phyloP scores from a whole-genome alignment of 306 rosid species.

The Casuarina glauca region DNA sequence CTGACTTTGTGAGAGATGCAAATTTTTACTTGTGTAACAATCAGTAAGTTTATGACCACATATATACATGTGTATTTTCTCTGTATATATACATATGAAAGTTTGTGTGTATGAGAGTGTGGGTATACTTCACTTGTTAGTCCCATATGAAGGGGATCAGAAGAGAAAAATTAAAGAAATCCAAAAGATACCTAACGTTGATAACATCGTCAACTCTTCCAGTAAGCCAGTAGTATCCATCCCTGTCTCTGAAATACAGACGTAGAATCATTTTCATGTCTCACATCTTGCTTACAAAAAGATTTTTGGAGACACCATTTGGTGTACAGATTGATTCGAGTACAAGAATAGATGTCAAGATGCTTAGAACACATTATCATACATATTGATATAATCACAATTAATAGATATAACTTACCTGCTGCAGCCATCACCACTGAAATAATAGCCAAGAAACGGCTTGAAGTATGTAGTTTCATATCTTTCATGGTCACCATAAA shows the following conservation, averaged over 20 bases:
- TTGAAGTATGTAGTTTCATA: slow-evolving; percentile 95
- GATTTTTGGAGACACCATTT: background rate
- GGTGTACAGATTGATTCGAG: background rate
- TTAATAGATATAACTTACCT: slow-evolving; percentile 46
- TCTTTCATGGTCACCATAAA: slow-evolving; percentile 94
- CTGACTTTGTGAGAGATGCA: background rate
- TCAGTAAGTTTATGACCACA: background rate
- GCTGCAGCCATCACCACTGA: slow-evolving; percentile 97
- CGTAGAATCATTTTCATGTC: slow-evolving; percentile 21
- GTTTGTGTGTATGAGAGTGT: too few relatives aligned
- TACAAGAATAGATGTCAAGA: slow-evolving; percentile 16
- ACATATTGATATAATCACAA: slow-evolving; percentile 14
- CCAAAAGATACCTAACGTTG: slow-evolving; percentile 77
- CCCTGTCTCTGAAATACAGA: slow-evolving; percentile 79
- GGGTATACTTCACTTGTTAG: background rate
- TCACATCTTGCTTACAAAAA: background rate
- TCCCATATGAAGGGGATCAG: background rate
- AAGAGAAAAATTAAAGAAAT: slow-evolving; percentile 5
- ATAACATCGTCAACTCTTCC: slow-evolving; percentile 99
- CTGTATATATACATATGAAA: too few relatives aligned
- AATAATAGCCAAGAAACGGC: slow-evolving; percentile 94
- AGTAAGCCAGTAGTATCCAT: slow-evolving; percentile 97
- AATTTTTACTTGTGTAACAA: background rate
- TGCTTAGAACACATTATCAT: background rate
- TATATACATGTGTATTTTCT: background rate